Percentiles rank a stretch among this genome's conserved stretches.
phyloP scores from a whole-genome alignment of 352 stramenopile species.

The Pythium pyrilobum region DNA sequence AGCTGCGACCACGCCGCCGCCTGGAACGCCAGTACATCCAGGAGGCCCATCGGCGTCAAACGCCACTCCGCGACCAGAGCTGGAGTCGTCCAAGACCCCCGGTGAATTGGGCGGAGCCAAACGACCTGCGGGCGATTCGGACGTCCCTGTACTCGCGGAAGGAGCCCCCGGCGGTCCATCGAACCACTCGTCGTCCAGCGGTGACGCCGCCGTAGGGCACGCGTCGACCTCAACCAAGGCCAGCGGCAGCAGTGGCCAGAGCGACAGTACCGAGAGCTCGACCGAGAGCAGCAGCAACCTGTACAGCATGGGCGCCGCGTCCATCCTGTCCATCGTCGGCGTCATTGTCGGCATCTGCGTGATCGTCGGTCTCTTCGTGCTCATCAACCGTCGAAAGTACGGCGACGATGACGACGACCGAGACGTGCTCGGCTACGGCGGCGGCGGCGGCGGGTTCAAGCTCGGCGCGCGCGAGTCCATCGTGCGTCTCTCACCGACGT shows the following conservation, averaged over 20 bases:
- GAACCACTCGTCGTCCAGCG: slow-evolving; percentile 13
- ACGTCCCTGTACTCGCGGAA: no score
- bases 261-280: slow-evolving; percentile 27
- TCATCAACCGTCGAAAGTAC: slow-evolving; percentile 62
- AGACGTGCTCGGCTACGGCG: slow-evolving; percentile 24
- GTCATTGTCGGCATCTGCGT: slow-evolving; percentile 59
- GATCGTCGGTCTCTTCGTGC: slow-evolving; percentile 48
- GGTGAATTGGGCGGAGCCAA: no score
- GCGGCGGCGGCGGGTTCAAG: slow-evolving; percentile 31
- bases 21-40: no score
- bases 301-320: slow-evolving; percentile 53
- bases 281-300: slow-evolving; percentile 35
- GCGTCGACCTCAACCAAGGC: slow-evolving; percentile 1
- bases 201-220: no score
- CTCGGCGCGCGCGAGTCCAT: slow-evolving; percentile 36
- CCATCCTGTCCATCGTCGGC: slow-evolving; percentile 68
- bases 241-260: background rate
- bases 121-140: no score
- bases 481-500: slow-evolving; percentile 38
- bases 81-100: no score
- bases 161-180: no score
- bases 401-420: slow-evolving; percentile 43
- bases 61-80: no score
- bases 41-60: no score
- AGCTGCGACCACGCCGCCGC: no score